Base-by-base conservation (phyloP, 2,329 filamentous ascomycete species). In the Mycosphaerella arachidis region DNA sequence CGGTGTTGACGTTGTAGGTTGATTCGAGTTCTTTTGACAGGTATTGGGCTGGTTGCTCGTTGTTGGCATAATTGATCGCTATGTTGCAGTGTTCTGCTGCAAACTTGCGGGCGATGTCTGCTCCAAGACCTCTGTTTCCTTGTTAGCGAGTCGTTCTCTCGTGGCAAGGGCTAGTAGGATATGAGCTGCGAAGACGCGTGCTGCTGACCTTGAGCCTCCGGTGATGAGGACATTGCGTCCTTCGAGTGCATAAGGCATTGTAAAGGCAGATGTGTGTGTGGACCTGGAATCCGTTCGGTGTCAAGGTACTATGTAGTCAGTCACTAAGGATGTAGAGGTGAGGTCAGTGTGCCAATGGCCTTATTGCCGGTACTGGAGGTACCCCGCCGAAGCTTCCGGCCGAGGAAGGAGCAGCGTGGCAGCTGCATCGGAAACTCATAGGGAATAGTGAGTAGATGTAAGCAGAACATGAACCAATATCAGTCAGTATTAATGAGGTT, bases 21-120 rank as follows among this genome's bases (percentile, higher is more conserved):
- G 71, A 68, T 46, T 82, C 70, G 6, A 92, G 76, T 60, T 84
- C 82, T 9, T 77, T 69, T 3, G 85, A 78, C 3, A 91, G 77
- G 7, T 78, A 75, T 48, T 84, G 76, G 6, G 89, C 90, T 1
- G 84, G 80, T 18, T 81, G 79, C 37, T 78, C 73, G 71, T 84
- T 86, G 63, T 81, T 84, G 73, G 82, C 79, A 74, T 91, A 93
- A 76, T 92, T 93, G 71, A 94, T 82, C 8, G 85, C 84, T 9
- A 93, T 78, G 59, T 89, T 86, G 70, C 83, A 84, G 51, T 88
- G 88, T 67, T 87, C 80, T 24, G 80, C 76, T 8, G 89, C 89
- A 67, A 92, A 90, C 33, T 86, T 84, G 57, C 83, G 81, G 43
- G 82, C 83, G 3, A 90, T 81, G 3, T 86, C 79, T 48, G 88